Conservation (phyloP, 1,284 basidiomycete species). For the Boletus holoroseus region DNA sequence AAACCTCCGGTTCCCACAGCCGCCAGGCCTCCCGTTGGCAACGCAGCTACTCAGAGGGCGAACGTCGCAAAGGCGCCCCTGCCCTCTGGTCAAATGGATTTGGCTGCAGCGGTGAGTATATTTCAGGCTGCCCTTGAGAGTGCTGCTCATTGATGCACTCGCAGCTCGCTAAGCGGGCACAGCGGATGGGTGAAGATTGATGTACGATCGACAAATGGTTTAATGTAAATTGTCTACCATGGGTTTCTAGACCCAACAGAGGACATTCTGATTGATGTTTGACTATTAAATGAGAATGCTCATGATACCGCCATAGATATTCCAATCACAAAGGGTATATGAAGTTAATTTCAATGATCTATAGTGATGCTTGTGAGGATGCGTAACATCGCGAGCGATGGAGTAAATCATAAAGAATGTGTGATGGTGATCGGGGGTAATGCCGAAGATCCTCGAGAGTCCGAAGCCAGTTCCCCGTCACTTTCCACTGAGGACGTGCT, state of each 20-base stretch:
- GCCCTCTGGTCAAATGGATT: constrained; percentile 66
- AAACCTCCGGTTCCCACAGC: constrained; percentile 61
- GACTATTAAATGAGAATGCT: constrained; percentile 19
- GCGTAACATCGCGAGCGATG: constrained; percentile 8
- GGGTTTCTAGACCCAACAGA: not conserved
- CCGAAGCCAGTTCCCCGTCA: constrained; percentile 29
- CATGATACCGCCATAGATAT: constrained; percentile 15
- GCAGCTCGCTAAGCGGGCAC: constrained; percentile 67
- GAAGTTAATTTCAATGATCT: constrained; percentile 22
- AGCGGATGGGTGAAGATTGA: constrained; percentile 50
- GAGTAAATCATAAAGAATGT: constrained; percentile 29
- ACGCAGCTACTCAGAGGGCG: constrained; percentile 43
- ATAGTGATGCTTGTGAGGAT: constrained; percentile 18
- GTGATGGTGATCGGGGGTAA: constrained; percentile 42
- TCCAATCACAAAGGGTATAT: constrained; percentile 23
- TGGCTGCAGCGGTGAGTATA: constrained; percentile 69
- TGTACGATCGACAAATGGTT: not conserved
- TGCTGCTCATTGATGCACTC: constrained; percentile 4
- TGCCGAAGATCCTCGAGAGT: constrained; percentile 17
- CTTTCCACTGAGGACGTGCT: constrained; percentile 30
- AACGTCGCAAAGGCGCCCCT: constrained; percentile 38
- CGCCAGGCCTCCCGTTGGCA: constrained; percentile 44
- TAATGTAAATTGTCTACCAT: not conserved
- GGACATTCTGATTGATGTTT: constrained; percentile 4
- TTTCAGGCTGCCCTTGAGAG: not conserved